Evolutionary conservation across 495 filamentous ascomycete genomes (phyloP).

Genomic region (Hypoxylon fuscum): DNA sequence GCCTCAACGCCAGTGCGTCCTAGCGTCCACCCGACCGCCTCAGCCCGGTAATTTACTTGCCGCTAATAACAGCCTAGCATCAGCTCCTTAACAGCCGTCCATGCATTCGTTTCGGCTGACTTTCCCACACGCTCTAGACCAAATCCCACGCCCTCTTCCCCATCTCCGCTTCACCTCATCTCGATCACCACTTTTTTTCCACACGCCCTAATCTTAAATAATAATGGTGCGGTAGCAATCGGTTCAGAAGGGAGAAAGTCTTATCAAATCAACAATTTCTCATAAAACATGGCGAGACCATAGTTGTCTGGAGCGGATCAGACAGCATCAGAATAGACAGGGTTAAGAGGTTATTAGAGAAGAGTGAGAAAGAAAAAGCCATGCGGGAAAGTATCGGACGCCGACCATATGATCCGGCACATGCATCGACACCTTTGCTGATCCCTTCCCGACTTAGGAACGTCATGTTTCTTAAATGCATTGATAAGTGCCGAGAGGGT

Average conservation of each 20-base stretch:
- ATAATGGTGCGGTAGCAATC: conserved; percentile 34
- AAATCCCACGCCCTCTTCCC: conserved; percentile 30
- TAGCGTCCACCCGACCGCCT: conserved; percentile 34
- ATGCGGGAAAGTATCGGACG: conserved; percentile 35
- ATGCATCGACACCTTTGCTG: conserved; percentile 35
- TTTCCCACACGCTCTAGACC: conserved; percentile 39
- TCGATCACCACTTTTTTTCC: conserved; percentile 14
- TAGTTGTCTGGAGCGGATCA: conserved; percentile 26
- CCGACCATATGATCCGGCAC: conserved; percentile 43
- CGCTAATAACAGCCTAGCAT: conserved; percentile 41
- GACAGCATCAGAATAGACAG: conserved; percentile 19
- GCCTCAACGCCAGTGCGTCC: conserved; percentile 31
- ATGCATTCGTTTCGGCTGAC: conserved; percentile 41
- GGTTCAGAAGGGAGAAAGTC: conserved; percentile 11
- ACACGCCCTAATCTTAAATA: conserved; percentile 36
- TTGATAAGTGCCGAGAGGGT: conserved; percentile 42
- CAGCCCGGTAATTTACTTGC: conserved; percentile 45
- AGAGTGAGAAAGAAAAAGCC: conserved; percentile 5
- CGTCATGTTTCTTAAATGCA: conserved; percentile 45
- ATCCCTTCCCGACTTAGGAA: conserved; percentile 39
- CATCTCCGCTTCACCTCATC: conserved; percentile 27
- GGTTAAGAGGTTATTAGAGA: conserved; percentile 18
- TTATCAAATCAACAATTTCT: conserved; percentile 15
- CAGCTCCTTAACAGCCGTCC: conserved; percentile 39
- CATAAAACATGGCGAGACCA: conserved; percentile 14